Percentiles rank a stretch among this genome's conserved stretches.
Conservation (phyloP, 2,329 filamentous ascomycete genomes). For the Ceratocystis cacaofunesta region DNA sequence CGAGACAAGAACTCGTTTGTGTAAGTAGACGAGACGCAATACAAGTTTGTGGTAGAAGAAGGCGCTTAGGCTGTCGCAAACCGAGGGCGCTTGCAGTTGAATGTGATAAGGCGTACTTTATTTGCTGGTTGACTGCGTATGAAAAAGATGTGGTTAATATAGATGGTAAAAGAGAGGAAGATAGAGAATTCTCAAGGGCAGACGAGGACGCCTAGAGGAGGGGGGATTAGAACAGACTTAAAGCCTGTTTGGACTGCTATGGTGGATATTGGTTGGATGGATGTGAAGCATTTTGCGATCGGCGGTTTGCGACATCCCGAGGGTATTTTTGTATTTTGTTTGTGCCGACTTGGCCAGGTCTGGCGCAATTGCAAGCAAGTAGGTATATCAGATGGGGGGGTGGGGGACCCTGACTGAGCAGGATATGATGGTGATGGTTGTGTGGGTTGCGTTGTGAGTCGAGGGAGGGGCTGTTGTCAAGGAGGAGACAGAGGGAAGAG, state of each 20-base stretch:
- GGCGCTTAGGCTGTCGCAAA: conserved; percentile 4
- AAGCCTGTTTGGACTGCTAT: not conserved
- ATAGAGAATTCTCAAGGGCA: not conserved
- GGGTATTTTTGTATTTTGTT: not conserved
- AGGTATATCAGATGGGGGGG: not conserved
- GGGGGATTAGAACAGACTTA: not conserved
- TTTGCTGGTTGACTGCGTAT: not conserved
- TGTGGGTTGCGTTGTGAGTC: not conserved
- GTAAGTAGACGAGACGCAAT: not conserved
- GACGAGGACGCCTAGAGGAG: not conserved
- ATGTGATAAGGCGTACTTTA: not conserved
- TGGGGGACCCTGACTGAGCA: too few species aligned
- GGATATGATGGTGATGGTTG: not conserved
- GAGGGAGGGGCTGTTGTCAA: not conserved
- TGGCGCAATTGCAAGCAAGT: not conserved
- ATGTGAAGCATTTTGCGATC: conserved; percentile 1
- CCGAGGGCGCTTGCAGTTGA: conserved; percentile 2
- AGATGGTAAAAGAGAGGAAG: not conserved
- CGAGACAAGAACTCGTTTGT: not conserved
- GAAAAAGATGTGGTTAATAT: not conserved
- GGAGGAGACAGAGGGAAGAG: not conserved
- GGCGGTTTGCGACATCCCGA: not conserved
- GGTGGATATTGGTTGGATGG: not conserved
- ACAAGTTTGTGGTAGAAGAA: not conserved
- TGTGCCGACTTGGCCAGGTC: not conserved